These are phyloP conservation scores for Quercus bicolor DNA, from an alignment of 306 rosid species.

Conservation along the genomic window DNA sequence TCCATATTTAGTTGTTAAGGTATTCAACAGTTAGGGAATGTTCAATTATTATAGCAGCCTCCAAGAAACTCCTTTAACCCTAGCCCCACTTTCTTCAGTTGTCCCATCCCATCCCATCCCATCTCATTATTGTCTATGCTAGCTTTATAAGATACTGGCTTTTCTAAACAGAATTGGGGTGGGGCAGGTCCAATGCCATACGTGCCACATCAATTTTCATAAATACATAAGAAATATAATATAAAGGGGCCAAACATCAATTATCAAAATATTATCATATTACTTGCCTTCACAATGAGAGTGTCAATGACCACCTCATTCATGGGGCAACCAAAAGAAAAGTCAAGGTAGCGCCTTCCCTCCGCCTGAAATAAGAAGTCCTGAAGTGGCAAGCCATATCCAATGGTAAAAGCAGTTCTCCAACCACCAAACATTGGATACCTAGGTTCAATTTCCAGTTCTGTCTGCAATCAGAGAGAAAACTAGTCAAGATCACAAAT, in stretches of 20 bases:
- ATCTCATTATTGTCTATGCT: background rate
- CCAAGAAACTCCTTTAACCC: background rate
- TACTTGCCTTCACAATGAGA: constrained; percentile 70
- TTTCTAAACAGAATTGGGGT: background rate
- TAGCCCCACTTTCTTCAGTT: background rate
- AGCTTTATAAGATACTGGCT: background rate
- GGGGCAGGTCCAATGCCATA: background rate
- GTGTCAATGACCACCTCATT: constrained; percentile 76
- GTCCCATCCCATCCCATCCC: background rate
- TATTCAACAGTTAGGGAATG: background rate
- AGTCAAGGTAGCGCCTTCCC: constrained; percentile 75
- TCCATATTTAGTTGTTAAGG: background rate
- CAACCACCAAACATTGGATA: constrained; percentile 98
- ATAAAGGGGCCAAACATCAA: background rate
- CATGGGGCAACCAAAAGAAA: constrained; percentile 77
- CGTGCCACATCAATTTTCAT: background rate
- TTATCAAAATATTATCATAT: constrained; percentile 3
- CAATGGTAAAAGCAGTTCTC: constrained; percentile 88
- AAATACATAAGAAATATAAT: background rate
- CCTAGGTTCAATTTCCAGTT: constrained; percentile 89
- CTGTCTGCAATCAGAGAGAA: constrained; percentile 49
- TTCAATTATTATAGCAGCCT: background rate
- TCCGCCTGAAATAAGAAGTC: constrained; percentile 73
- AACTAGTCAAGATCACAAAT: constrained; percentile 20
- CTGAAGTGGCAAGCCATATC: constrained; percentile 84